Base-by-base conservation (phyloP, 768 basidiomycete species). In the Auricularia auricula-judae region DNA sequence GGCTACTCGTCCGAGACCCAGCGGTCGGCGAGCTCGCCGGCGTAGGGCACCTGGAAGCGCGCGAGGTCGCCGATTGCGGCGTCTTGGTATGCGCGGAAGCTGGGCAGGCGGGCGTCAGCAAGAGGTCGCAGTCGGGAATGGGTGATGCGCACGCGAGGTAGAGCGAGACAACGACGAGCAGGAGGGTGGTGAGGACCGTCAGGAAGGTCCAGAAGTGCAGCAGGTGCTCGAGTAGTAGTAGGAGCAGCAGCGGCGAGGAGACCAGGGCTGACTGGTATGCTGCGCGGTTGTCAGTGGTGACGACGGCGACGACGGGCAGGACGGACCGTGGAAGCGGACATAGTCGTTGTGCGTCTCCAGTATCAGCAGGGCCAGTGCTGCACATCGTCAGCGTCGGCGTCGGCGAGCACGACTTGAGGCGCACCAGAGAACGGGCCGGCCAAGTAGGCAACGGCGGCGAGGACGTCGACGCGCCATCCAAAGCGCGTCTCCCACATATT, bases 181-280 rank as follows among this genome's bases (percentile, higher is more conserved):
- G 44, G 1, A 88, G 51, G 4, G 82, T 82, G 65, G 81, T 73
- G 11, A 85, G 62, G 3, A 77, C 79, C 62, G 76, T 75, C 16
- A 89, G 70, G 78, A 84, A 83, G 3, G 76, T 68, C 3, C 84
- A 80, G 66, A 86, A 79, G 43, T 77, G 79, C 33, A 85, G 70
- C 5, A 87, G 70, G 23, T 84, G 80, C 42, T 79, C 76, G 67
- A 87, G 69, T 65, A 90, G 78, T 64, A 84, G 77, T 39, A 86
- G 66, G 33, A 84, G 59, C 39, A 88, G 69, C 10, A 89, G 73
- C 4, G 89, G 88, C 0, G 84, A 83, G 3, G 84, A 84, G 53
- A 89, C 73, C 12, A 92, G 77, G 3, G 87, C 88, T 11, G 88
- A 88, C 74, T 91, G 89, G 71, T 91, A 91, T 36, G 87, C 90